A percentile compares a stretch with the other conserved stretches of the same genome.
Conservation (phyloP, 176 grass and related monocot genomes). For the Alloteropsis semialata region DNA sequence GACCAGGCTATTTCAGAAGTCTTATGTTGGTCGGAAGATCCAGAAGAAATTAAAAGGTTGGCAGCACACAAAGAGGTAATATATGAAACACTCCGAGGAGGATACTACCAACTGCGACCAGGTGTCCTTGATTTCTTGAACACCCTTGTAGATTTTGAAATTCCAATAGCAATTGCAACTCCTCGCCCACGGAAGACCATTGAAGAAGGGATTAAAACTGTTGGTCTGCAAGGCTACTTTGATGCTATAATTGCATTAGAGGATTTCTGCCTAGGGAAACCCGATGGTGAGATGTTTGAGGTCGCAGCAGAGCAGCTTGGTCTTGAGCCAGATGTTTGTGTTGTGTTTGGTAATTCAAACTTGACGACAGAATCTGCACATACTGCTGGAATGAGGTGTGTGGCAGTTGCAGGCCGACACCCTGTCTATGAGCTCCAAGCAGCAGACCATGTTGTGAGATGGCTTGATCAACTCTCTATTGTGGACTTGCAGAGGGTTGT, state of each 20-base stretch:
- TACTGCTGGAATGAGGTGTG: conserved; percentile 74
- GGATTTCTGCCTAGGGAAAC: conserved; percentile 62
- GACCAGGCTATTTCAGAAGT: conserved; percentile 69
- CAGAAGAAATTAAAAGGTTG: conserved; percentile 49
- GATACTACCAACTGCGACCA: conserved; percentile 39
- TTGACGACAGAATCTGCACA: conserved; percentile 46
- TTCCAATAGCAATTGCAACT: conserved; percentile 58
- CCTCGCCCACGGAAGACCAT: conserved; percentile 26
- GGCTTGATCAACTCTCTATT: conserved; percentile 76
- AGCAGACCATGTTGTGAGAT: conserved; percentile 80
- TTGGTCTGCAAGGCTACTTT: conserved; percentile 70
- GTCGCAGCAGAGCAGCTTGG: conserved; percentile 47
- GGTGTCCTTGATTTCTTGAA: conserved; percentile 68
- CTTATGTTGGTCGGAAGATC: conserved; percentile 66
- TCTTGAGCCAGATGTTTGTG: conserved; percentile 56
- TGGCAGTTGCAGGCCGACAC: conserved; percentile 56
- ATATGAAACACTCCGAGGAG: conserved; percentile 40
- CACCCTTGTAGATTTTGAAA: conserved; percentile 44
- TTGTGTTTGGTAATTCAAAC: conserved; percentile 75
- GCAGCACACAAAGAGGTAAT: conserved; percentile 61
- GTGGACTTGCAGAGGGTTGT: conserved; percentile 50
- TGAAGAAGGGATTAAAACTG: conserved; percentile 61
- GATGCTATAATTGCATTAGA: conserved; percentile 52
- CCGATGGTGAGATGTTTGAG: conserved; percentile 72
- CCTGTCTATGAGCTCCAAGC: conserved; percentile 63